Evolutionary conservation across 2,329 filamentous ascomycete genomes (phyloP).

Genomic region (Lecanicillium sp.): DNA sequence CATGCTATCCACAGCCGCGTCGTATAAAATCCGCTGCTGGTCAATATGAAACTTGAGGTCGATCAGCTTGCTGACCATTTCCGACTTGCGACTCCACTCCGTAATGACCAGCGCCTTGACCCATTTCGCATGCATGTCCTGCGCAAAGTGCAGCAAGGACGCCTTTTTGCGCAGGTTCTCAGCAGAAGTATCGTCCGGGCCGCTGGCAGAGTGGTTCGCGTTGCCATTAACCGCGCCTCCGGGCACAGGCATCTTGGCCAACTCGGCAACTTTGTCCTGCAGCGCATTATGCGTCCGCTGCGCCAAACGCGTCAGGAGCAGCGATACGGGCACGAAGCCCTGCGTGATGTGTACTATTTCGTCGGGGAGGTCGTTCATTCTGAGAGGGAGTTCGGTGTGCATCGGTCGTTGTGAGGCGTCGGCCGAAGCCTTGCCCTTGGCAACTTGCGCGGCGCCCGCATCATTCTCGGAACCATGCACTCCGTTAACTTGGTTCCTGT

Average conservation of each 20-base stretch:
- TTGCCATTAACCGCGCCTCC: conserved; percentile 43
- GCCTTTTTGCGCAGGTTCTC: conserved; percentile 73
- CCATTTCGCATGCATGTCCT: conserved; percentile 76
- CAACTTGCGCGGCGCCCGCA: conserved; percentile 18
- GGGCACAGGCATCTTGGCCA: conserved; percentile 61
- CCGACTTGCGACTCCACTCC: conserved; percentile 77
- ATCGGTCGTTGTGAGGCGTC: conserved; percentile 12
- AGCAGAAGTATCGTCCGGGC: conserved; percentile 47
- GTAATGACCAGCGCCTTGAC: conserved; percentile 87
- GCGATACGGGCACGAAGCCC: conserved; percentile 68
- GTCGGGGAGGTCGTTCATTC: conserved; percentile 52
- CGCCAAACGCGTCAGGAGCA: conserved; percentile 68
- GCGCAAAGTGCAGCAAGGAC: conserved; percentile 66
- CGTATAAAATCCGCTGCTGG: conserved; percentile 52
- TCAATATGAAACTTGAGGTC: conserved; percentile 74
- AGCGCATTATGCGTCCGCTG: conserved; percentile 79
- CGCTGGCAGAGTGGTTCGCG: conserved; percentile 19
- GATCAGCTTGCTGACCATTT: conserved; percentile 78
- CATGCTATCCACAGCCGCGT: conserved; percentile 52
- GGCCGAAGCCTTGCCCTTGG: conserved; percentile 23
- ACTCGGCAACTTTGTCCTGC: conserved; percentile 57
- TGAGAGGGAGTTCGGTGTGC: conserved; percentile 18
- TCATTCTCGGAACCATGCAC: conserved; percentile 25
- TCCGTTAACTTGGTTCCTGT: conserved; percentile 41
- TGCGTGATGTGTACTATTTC: conserved; percentile 65